A percentile compares a stretch with the other conserved stretches of the same genome.
These are phyloP conservation scores for Phenoliferia sp. DNA, from an alignment of 1,284 basidiomycete genomes.

Conservation along the genomic window DNA sequence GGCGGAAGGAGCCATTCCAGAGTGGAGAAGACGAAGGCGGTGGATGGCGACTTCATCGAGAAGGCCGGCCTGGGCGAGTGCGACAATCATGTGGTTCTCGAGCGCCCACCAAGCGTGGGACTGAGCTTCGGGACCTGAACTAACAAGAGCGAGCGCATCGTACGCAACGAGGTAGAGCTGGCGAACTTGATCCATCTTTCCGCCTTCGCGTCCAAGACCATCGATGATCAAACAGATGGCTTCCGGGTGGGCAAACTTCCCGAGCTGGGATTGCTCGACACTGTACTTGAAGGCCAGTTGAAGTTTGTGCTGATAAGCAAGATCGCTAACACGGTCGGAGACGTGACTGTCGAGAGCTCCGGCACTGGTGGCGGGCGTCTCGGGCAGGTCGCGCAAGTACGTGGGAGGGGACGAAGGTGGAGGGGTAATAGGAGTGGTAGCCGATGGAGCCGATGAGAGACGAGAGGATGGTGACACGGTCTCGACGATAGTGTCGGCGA, in stretches of 20 bases:
- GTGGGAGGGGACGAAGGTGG: conserved; percentile 28
- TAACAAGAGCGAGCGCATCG: conserved; percentile 47
- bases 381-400: conserved; percentile 12
- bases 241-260: conserved; percentile 53
- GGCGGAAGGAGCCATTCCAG: conserved; percentile 71
- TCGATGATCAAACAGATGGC: conserved; percentile 63
- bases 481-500: neutral
- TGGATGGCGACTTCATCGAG: conserved; percentile 74
- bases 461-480: neutral
- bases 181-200: conserved; percentile 57
- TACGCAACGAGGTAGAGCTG: conserved; percentile 69
- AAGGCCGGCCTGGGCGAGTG: conserved; percentile 71
- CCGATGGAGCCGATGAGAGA: conserved; percentile 3
- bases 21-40: conserved; percentile 68
- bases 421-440: conserved; percentile 13
- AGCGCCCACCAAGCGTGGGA: conserved; percentile 63
- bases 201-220: conserved; percentile 54
- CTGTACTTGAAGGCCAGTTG: conserved; percentile 40
- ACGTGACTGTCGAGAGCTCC: conserved; percentile 18
- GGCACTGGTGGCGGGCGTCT: conserved; percentile 2
- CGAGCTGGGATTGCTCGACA: conserved; percentile 41
- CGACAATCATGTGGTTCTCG: conserved; percentile 84
- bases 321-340: conserved; percentile 12
- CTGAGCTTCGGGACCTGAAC: conserved; percentile 40
- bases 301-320: conserved; percentile 16